These are phyloP conservation scores for Deinandra increscens DNA, from an alignment of 129 eudicot genomes.

Conservation along the genomic window DNA sequence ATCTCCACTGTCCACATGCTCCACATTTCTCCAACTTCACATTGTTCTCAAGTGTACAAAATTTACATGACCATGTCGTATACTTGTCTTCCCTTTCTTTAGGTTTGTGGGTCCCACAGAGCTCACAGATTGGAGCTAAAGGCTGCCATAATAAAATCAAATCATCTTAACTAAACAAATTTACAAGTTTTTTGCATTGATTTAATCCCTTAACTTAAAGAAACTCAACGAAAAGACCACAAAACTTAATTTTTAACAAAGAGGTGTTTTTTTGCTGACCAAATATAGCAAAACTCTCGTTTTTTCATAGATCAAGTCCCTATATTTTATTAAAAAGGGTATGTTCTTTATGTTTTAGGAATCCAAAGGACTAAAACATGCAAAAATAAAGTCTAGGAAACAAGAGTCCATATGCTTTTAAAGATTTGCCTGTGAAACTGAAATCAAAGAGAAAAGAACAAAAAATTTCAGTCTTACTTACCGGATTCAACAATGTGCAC, in stretches of 20 bases:
- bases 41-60: constrained; percentile 80
- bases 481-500: constrained; percentile 86
- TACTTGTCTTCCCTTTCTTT: constrained; percentile 43
- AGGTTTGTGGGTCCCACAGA: constrained; percentile 60
- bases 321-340: not conserved
- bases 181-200: not conserved
- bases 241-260: not conserved
- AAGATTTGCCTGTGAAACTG: not conserved
- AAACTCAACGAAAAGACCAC: not conserved
- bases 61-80: constrained; percentile 67
- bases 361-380: not conserved
- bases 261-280: not conserved
- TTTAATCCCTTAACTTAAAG: not conserved
- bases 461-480: constrained; percentile 27
- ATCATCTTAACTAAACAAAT: not conserved
- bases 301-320: not conserved
- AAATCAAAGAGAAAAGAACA: not conserved
- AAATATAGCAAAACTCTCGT: not conserved
- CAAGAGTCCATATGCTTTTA: not conserved
- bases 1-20: constrained; percentile 93
- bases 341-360: not conserved
- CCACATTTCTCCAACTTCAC: constrained; percentile 62
- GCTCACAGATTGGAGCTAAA: constrained; percentile 70
- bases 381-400: not conserved
- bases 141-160: constrained; percentile 41